phyloP scores from a whole-genome alignment of 345 rosid genomes.

The Melaleuca alternifolia region DNA sequence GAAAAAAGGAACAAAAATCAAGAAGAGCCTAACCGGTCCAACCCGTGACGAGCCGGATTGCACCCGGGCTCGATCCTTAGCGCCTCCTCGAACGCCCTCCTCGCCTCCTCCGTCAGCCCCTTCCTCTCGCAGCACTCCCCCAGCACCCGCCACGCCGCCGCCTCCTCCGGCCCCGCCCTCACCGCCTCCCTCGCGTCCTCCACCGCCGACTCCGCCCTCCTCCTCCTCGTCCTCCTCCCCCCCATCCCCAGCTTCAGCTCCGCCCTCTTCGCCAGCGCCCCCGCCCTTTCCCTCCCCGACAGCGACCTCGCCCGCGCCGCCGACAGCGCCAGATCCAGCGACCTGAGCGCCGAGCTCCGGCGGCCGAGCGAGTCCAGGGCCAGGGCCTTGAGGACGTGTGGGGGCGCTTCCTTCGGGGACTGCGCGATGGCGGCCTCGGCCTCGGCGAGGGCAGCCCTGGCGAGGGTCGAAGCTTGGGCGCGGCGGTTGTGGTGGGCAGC shows the following conservation, averaged over 20 bases:
- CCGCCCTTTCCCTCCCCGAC: constrained; percentile 13
- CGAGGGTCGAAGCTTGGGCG: constrained; percentile 35
- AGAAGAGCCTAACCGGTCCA: constrained; percentile 2
- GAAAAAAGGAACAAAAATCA: not conserved
- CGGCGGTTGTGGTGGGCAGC: not conserved
- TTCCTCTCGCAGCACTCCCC: constrained; percentile 38
- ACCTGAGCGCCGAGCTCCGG: constrained; percentile 39
- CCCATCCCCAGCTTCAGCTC: constrained; percentile 50
- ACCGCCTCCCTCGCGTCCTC: constrained; percentile 35
- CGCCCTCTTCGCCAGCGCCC: constrained; percentile 31
- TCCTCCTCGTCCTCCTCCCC: constrained; percentile 50
- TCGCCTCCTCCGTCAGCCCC: constrained; percentile 19
- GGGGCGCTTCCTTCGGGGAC: constrained; percentile 44
- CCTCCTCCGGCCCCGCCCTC: constrained; percentile 13
- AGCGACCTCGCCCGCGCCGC: constrained; percentile 35
- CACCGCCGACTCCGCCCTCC: constrained; percentile 12
- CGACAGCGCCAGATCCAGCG: constrained; percentile 46
- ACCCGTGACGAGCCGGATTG: constrained; percentile 1
- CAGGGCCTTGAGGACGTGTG: constrained; percentile 39
- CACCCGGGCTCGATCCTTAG: constrained; percentile 13
- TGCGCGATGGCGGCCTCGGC: constrained; percentile 39
- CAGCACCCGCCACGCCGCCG: constrained; percentile 19
- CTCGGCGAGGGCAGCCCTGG: constrained; percentile 42
- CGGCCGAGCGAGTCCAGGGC: constrained; percentile 46
- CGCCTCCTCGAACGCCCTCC: constrained; percentile 18